phyloP scores from a whole-genome alignment of 2,329 filamentous ascomycete genomes.

The Monosporascus sp. region DNA sequence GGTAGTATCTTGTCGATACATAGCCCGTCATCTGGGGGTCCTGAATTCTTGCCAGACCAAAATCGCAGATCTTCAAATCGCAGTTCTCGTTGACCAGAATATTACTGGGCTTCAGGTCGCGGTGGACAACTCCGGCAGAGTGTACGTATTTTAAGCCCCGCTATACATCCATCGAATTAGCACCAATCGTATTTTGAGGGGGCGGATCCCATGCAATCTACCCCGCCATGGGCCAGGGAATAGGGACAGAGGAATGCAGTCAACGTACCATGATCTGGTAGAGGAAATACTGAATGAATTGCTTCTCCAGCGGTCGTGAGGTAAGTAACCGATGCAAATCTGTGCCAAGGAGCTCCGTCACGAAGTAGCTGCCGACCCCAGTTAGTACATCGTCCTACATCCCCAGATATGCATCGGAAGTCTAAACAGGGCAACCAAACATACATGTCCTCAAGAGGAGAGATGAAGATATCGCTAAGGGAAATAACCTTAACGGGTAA shows the following conservation, averaged over 20 bases:
- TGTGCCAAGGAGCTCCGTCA: conserved; percentile 94
- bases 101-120: conserved; percentile 97
- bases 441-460: conserved; percentile 96
- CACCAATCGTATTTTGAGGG: background rate
- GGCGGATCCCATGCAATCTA: background rate
- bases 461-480: conserved; percentile 99
- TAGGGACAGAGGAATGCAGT: background rate
- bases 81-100: conserved; percentile 99
- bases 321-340: conserved; percentile 94
- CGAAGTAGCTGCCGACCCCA: conserved; percentile 68
- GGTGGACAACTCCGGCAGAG: conserved; percentile 94
- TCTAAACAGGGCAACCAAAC: conserved; percentile 24
- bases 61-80: conserved; percentile 99
- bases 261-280: conserved; percentile 90
- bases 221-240: background rate
- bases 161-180: conserved; percentile 38
- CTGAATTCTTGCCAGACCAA: conserved; percentile 93
- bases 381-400: conserved; percentile 13
- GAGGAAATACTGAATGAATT: conserved; percentile 99
- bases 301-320: conserved; percentile 93
- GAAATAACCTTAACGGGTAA: conserved; percentile 70
- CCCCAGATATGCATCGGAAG: background rate
- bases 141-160: conserved; percentile 98
- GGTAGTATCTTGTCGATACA: conserved; percentile 97
- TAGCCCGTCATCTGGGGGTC: conserved; percentile 99